Conservation (phyloP, 495 filamentous ascomycete genomes). For the Penicillium fimorum region DNA sequence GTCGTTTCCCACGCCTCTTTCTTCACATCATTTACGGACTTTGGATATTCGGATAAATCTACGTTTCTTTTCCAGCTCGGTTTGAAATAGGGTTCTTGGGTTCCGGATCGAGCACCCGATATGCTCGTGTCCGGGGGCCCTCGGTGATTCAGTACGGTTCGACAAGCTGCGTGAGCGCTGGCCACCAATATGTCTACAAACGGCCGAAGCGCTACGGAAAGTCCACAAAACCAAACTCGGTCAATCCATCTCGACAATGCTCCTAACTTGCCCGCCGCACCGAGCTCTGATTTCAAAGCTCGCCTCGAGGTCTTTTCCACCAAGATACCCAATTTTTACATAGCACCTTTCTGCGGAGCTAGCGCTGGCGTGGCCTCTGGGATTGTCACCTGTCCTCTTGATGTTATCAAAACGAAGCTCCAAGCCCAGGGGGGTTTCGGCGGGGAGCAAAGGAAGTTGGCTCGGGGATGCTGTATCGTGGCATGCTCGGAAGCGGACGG, state of each 20-base stretch:
- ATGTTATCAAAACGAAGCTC: constrained; percentile 98
- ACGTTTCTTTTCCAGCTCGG: constrained; percentile 9
- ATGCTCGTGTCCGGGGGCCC: constrained; percentile 50
- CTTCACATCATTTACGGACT: constrained; percentile 8
- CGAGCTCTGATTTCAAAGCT: constrained; percentile 43
- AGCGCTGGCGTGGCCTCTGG: constrained; percentile 87
- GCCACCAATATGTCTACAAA: constrained; percentile 43
- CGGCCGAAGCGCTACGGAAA: constrained; percentile 33
- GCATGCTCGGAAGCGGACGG: constrained; percentile 79
- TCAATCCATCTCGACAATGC: constrained; percentile 22
- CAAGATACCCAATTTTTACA: constrained; percentile 48
- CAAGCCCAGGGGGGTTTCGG: constrained; percentile 89
- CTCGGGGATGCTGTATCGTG: constrained; percentile 65
- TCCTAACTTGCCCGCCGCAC: constrained; percentile 19
- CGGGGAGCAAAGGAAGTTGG: constrained; percentile 44
- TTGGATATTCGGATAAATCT: background rate
- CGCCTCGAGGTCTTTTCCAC: constrained; percentile 56
- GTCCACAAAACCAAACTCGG: constrained; percentile 30
- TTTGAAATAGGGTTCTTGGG: constrained; percentile 31
- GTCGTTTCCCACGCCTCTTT: background rate
- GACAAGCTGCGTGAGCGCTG: constrained; percentile 40
- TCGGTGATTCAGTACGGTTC: constrained; percentile 44
- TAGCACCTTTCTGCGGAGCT: constrained; percentile 76
- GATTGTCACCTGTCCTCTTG: constrained; percentile 92
- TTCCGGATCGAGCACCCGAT: constrained; percentile 49